Evolutionary conservation across 2,329 filamentous ascomycete species (phyloP).

Genomic region (Penicillium sp.): DNA sequence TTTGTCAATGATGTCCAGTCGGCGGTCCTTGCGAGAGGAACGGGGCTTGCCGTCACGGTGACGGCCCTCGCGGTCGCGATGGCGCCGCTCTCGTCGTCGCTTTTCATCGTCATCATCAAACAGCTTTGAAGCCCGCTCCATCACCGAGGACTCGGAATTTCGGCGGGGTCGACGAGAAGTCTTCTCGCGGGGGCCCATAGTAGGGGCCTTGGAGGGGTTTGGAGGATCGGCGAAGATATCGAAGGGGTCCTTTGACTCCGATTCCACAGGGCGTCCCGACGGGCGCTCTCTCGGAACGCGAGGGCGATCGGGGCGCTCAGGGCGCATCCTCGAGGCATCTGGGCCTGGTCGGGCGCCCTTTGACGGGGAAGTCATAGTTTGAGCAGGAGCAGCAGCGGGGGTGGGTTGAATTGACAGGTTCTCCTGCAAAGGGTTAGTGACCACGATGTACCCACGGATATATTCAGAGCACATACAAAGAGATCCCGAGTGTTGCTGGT

Average conservation of each 20-base stretch:
- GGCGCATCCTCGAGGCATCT: slow-evolving; percentile 25
- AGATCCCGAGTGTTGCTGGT: slow-evolving; percentile 52
- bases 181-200: slow-evolving; percentile 25
- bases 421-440: slow-evolving; percentile 26
- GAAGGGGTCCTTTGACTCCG: slow-evolving; percentile 32
- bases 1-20: slow-evolving; percentile 88
- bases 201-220: slow-evolving; percentile 24
- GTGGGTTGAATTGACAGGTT: slow-evolving; percentile 35
- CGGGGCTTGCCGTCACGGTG: slow-evolving; percentile 37
- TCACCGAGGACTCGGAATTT: slow-evolving; percentile 60
- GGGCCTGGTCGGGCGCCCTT: slow-evolving; percentile 36
- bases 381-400: background rate
- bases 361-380: slow-evolving; percentile 24
- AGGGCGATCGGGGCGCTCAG: slow-evolving; percentile 27
- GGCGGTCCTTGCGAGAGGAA: slow-evolving; percentile 38
- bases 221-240: slow-evolving; percentile 48
- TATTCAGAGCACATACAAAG: slow-evolving; percentile 50
- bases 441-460: background rate
- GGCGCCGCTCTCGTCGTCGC: slow-evolving; percentile 46
- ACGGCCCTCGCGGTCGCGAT: slow-evolving; percentile 48
- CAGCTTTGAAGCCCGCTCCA: slow-evolving; percentile 48
- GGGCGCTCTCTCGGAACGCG: slow-evolving; percentile 25
- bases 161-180: slow-evolving; percentile 46
- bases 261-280: slow-evolving; percentile 15
- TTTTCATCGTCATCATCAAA: slow-evolving; percentile 47